phyloP scores from a whole-genome alignment of 1,284 basidiomycete genomes.

The Microbotryum scabiosae region DNA sequence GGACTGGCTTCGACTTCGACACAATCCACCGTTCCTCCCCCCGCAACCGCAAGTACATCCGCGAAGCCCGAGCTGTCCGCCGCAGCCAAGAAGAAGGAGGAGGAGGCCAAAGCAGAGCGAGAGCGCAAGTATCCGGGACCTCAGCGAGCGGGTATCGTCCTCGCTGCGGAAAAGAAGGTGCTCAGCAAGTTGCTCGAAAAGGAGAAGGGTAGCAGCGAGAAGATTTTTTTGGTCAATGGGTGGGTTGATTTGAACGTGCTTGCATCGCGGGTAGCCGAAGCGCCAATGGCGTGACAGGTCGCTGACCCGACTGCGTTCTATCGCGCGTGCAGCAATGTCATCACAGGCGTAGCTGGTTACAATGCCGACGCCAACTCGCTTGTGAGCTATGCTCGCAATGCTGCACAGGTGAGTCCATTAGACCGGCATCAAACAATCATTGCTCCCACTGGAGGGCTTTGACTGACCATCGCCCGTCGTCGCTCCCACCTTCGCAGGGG shows the following conservation, averaged over 20 bases:
- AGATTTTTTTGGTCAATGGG: slow-evolving; percentile 87
- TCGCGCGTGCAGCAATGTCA: slow-evolving; percentile 63
- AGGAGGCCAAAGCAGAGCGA: slow-evolving; percentile 26
- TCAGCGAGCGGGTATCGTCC: slow-evolving; percentile 61
- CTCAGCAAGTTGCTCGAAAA: slow-evolving; percentile 96
- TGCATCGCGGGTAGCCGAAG: neutral
- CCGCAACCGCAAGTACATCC: slow-evolving; percentile 1
- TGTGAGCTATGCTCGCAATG: slow-evolving; percentile 85
- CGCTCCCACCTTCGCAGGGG: slow-evolving; percentile 35
- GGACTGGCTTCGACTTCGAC: slow-evolving; percentile 8
- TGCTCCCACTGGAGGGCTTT: neutral
- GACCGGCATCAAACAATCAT: neutral
- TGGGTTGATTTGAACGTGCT: slow-evolving; percentile 35
- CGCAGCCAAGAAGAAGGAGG: slow-evolving; percentile 31
- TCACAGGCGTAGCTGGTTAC: slow-evolving; percentile 88
- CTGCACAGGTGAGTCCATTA: slow-evolving; percentile 56
- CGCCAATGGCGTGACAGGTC: slow-evolving; percentile 45
- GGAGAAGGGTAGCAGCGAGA: slow-evolving; percentile 89
- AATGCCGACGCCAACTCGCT: slow-evolving; percentile 97
- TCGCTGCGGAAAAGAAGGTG: slow-evolving; percentile 99
- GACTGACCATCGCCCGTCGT: neutral
- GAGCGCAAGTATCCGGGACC: slow-evolving; percentile 32
- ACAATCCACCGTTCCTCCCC: slow-evolving; percentile 4
- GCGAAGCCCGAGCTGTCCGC: slow-evolving; percentile 29
- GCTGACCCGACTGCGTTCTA: slow-evolving; percentile 3